phyloP scores from a whole-genome alignment of 2,329 filamentous ascomycete species.

The Neoascochyta sp. region DNA sequence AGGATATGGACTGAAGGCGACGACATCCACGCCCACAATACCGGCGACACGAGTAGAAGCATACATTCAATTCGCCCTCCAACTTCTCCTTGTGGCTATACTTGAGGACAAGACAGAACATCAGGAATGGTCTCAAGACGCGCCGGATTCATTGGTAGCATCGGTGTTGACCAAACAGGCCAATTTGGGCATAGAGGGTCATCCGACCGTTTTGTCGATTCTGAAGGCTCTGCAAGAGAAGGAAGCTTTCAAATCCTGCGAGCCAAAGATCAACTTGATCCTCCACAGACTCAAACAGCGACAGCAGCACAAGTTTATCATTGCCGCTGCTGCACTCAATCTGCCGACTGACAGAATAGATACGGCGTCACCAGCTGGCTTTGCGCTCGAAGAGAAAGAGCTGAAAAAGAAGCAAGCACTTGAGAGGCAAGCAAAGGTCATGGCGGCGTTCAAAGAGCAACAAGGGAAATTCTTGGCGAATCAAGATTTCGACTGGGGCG shows the following conservation, averaged over 20 bases:
- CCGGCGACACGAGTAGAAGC: slow-evolving; percentile 81
- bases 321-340: slow-evolving; percentile 57
- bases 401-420: slow-evolving; percentile 87
- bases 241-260: slow-evolving; percentile 75
- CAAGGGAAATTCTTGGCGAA: slow-evolving; percentile 92
- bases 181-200: slow-evolving; percentile 36
- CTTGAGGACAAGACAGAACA: slow-evolving; percentile 67
- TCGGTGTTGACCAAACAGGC: slow-evolving; percentile 64
- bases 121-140: slow-evolving; percentile 40
- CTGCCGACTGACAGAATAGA: slow-evolving; percentile 75
- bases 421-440: slow-evolving; percentile 85
- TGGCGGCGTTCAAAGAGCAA: slow-evolving; percentile 97
- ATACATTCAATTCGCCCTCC: slow-evolving; percentile 86
- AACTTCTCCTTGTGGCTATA: slow-evolving; percentile 80
- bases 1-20: slow-evolving; percentile 70
- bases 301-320: slow-evolving; percentile 68
- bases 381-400: slow-evolving; percentile 62
- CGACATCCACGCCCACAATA: slow-evolving; percentile 67
- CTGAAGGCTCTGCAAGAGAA: slow-evolving; percentile 56
- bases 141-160: slow-evolving; percentile 64
- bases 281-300: slow-evolving; percentile 82
- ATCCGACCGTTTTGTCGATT: slow-evolving; percentile 50
- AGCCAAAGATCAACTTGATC: slow-evolving; percentile 79
- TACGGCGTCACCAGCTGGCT: slow-evolving; percentile 73
- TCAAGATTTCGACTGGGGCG: slow-evolving; percentile 85